Conservation (phyloP, 768 basidiomycete species). For the Agrocybe chaxingu region DNA sequence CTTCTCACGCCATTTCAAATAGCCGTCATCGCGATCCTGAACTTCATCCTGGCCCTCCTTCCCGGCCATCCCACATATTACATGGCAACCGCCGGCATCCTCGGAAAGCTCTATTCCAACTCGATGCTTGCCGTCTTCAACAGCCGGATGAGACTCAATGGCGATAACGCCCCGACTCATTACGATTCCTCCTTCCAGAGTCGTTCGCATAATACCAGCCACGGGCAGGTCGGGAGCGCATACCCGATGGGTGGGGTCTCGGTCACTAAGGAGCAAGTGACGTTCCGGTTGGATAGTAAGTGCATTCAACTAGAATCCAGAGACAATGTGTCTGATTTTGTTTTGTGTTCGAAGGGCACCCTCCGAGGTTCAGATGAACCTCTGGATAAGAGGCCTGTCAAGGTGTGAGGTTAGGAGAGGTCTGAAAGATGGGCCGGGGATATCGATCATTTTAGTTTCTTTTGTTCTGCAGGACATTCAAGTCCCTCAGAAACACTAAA, state of each 20-base stretch:
- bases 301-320: not conserved
- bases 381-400: too few relatives aligned
- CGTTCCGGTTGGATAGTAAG: constrained; percentile 6
- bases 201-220: not conserved
- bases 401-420: too few relatives aligned
- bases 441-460: too few relatives aligned
- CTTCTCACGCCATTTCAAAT: not conserved
- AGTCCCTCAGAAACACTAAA: too few relatives aligned
- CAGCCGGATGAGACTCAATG: constrained; percentile 7
- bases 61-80: constrained; percentile 9
- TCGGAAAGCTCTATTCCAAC: constrained; percentile 10
- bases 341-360: not conserved
- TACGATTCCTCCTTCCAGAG: not conserved
- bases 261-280: constrained; percentile 4
- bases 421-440: too few relatives aligned
- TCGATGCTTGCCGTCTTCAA: constrained; percentile 11
- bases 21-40: constrained; percentile 8
- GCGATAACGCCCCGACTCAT: not conserved
- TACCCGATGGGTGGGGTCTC: constrained; percentile 7
- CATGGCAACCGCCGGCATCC: constrained; percentile 7
- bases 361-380: not conserved
- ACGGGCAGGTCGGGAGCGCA: not conserved
- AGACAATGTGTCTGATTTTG: not conserved
- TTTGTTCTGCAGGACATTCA: too few relatives aligned
- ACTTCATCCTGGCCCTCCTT: constrained; percentile 5